Base-by-base conservation (phyloP, 1,284 basidiomycete genomes). In the Austroboletus rostrupii region DNA sequence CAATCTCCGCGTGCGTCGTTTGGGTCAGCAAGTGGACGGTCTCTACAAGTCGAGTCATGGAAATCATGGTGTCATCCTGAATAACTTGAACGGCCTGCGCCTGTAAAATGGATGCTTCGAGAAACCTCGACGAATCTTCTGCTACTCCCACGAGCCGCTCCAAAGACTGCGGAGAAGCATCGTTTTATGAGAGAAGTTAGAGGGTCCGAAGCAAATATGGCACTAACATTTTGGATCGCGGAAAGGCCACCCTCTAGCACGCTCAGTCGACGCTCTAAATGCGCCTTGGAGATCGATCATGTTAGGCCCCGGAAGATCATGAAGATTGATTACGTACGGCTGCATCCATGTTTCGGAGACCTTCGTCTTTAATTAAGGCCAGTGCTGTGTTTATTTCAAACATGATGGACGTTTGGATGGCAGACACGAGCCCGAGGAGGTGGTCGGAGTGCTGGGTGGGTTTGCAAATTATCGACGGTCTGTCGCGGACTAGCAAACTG, bases 1-100 rank as follows among this genome's bases (percentile, higher is more conserved):
- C 60, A 46, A 81, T 65, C 50, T 78, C 78, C 2, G 50, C 49
- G 23, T 70, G 69, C 1, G 75, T 67, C 10, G 66, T 68, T 35
- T 64, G 58, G 1, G 72, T 68, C 20, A 80, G 61, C 16, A 64
- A 61, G 7, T 65, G 57, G 23, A 82, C 53, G 2, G 65, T 59
- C 19, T 59, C 57, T 17, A 61, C 60, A 12, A 82, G 69, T 11
- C 58, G 57, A 16, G 53, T 51, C 39, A 72, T 70, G n/a, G 72
- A 68, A 37, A 57, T 50, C 12, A 67, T 54, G 16, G 70, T 66
- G 31, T 71, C 67, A 37, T 65, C 59, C 44, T 73, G 72, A 31
- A 69, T 62, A 20, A 55, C 60, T 21, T 66, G 65, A 7, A 69
- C 64, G 21, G 59, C 49, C 32, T 58, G 54, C 1, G 71, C 65